Percentiles rank a stretch among this genome's conserved stretches.
These are phyloP conservation scores for Gnetum montanum DNA, from an alignment of 75 land plant species.

Conservation along the genomic window DNA sequence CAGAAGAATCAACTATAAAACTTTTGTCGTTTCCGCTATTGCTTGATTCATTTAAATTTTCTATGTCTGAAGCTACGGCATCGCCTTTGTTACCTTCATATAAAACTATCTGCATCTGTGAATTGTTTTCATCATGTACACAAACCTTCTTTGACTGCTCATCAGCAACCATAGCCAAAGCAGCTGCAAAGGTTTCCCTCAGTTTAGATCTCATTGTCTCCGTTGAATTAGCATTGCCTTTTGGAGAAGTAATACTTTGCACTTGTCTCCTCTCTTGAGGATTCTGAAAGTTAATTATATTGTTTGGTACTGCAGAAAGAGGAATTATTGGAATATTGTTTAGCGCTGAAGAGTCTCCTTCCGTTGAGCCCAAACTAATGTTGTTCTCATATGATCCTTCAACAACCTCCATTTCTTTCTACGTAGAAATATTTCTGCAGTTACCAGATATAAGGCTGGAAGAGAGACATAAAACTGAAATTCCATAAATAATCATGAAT, in stretches of 20 bases:
- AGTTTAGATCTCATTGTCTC: slow-evolving; percentile 61
- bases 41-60: not conserved
- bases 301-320: slow-evolving; percentile 5
- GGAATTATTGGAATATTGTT: slow-evolving; percentile 4
- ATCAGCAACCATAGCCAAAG: slow-evolving; percentile 37
- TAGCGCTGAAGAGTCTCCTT: slow-evolving; percentile 6
- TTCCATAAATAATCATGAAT: no score
- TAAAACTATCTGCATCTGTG: not conserved
- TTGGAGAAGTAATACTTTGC: slow-evolving; percentile 15
- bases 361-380: no score
- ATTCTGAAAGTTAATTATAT: not conserved
- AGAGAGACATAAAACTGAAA: no score
- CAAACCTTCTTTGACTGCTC: slow-evolving; percentile 10
- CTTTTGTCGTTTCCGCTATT: not conserved
- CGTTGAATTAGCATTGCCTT: slow-evolving; percentile 18
- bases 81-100: not conserved
- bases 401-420: no score
- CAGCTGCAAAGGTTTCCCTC: slow-evolving; percentile 64
- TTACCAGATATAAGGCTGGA: no score
- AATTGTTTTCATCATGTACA: slow-evolving; percentile 2
- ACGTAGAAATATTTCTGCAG: no score
- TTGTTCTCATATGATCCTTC: no score
- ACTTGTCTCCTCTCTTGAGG: slow-evolving; percentile 2
- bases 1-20: not conserved
- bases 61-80: not conserved